Evolutionary conservation across 192 early-diverging fungal genomes (phyloP).

Genomic region (Linnemannia zychae): DNA sequence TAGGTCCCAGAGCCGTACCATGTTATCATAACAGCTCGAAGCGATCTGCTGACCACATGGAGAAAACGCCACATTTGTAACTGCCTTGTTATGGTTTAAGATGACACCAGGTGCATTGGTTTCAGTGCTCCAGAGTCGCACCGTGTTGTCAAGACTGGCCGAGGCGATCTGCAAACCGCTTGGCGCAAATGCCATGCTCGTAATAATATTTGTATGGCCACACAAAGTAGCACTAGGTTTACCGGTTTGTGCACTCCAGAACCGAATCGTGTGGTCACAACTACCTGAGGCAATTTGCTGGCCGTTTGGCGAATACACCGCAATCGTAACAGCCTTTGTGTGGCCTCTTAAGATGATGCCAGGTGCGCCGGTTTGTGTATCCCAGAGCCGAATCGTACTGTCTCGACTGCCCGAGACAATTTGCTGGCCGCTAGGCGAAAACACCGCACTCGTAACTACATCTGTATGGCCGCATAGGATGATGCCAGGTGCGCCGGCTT

Average conservation of each 20-base stretch:
- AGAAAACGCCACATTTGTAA: neutral
- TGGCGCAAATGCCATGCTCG: neutral
- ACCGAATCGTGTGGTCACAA: neutral
- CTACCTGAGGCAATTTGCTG: conserved; percentile 11
- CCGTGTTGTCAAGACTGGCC: neutral
- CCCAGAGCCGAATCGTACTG: neutral
- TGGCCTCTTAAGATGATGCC: neutral
- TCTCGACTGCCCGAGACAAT: neutral
- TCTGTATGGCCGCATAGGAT: conserved; percentile 7
- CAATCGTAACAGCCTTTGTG: neutral
- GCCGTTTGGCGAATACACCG: conserved; percentile 17
- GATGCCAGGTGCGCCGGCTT: neutral
- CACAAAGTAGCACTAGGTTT: neutral
- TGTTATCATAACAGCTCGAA: neutral
- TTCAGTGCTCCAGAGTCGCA: neutral
- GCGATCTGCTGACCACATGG: conserved; percentile 1
- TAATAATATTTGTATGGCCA: neutral
- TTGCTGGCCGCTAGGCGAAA: neutral
- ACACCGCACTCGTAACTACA: neutral
- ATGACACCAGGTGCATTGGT: neutral
- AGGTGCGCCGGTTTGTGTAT: neutral
- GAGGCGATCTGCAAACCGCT: neutral
- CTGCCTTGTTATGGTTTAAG: neutral
- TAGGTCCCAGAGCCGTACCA: conserved; percentile 7
- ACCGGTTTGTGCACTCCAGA: conserved; percentile 4